Conservation (phyloP, 2,329 filamentous ascomycete species). For the Dothidotthia symphoricarpi region DNA sequence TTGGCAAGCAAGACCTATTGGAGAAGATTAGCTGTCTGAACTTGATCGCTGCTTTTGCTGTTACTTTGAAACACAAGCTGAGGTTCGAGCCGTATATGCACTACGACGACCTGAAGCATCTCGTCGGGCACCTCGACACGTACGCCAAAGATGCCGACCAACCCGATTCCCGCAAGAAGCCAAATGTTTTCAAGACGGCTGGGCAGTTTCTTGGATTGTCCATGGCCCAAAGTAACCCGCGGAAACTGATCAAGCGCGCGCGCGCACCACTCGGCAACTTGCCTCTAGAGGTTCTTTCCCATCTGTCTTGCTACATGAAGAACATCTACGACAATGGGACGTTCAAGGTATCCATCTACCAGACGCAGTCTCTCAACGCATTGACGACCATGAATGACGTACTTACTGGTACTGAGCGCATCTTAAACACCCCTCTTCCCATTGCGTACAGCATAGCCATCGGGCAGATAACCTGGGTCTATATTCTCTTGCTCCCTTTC, state of each 20-base stretch:
- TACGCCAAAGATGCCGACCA: slow-evolving; percentile 58
- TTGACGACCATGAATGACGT: slow-evolving; percentile 68
- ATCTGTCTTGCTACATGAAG: slow-evolving; percentile 67
- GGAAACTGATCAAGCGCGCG: slow-evolving; percentile 70
- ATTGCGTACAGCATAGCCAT: slow-evolving; percentile 84
- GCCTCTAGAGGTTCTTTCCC: slow-evolving; percentile 73
- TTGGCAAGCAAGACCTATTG: slow-evolving; percentile 65
- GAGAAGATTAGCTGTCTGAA: slow-evolving; percentile 67
- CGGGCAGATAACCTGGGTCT: slow-evolving; percentile 80
- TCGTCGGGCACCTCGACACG: slow-evolving; percentile 71
- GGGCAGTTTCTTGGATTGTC: slow-evolving; percentile 73
- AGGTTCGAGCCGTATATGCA: slow-evolving; percentile 77
- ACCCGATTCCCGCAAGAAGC: slow-evolving; percentile 33
- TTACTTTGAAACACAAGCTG: slow-evolving; percentile 77
- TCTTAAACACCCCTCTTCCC: slow-evolving; percentile 77
- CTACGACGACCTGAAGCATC: slow-evolving; percentile 68
- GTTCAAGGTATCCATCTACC: slow-evolving; percentile 57
- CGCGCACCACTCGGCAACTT: slow-evolving; percentile 73
- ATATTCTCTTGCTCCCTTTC: slow-evolving; percentile 76
- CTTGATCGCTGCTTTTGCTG: slow-evolving; percentile 72
- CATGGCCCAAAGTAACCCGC: slow-evolving; percentile 73
- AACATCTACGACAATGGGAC: slow-evolving; percentile 56
- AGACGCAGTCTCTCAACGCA: slow-evolving; percentile 59
- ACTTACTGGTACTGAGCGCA: slow-evolving; percentile 69
- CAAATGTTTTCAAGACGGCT: slow-evolving; percentile 53